Base-by-base conservation (phyloP, 257 asterid genomes). In the Osmanthus fragrans region DNA sequence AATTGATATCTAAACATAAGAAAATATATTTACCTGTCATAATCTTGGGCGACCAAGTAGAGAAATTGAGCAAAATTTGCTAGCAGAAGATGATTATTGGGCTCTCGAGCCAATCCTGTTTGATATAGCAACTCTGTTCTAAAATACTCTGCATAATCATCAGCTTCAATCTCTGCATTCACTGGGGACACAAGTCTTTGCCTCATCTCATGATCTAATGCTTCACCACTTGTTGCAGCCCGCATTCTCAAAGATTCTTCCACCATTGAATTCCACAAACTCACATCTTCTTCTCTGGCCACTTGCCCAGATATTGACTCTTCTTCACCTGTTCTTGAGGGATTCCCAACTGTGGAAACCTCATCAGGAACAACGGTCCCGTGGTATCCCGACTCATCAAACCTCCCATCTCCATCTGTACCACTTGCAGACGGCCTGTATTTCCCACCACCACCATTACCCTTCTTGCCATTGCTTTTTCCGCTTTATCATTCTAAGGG, bases 41-140 rank as follows among this genome's bases (percentile, higher is more conserved):
- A 89, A 78, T 96, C 98, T 36, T 75, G 92, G 58, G 81, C 82
- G 1, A 92, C 94, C 25, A 93, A 76, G 92, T 84, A 92, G 70
- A 96, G 92, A 85, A 93, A 96, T 72, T 93, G 98, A 69, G 98
- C 99, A 77, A 85, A 96, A 86, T 96, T 96, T 58, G 96, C 94
- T 4, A 96, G 89, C 85, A 96, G 80, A 39, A 96, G 97, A 39
- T 95, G 70, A 77, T 86, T 93, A n/a, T 81, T 76, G 27, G 98
- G 98, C 66, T 92, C 96, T n/a, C n/a, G n/a, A n/a, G n/a, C n/a
- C n/a, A n/a, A n/a, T n/a, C n/a, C n/a, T n/a, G n/a, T n/a, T n/a
- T 83, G 96, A 84, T 96, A 96, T 5, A 79, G 60, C 77, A 92
- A 23, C 89, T 92, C 97, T 7, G 90, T 93, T 79, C 79, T 80